Evolutionary conservation across 805 yeast genomes (phyloP).

Genomic region (Starmerella vitae): DNA sequence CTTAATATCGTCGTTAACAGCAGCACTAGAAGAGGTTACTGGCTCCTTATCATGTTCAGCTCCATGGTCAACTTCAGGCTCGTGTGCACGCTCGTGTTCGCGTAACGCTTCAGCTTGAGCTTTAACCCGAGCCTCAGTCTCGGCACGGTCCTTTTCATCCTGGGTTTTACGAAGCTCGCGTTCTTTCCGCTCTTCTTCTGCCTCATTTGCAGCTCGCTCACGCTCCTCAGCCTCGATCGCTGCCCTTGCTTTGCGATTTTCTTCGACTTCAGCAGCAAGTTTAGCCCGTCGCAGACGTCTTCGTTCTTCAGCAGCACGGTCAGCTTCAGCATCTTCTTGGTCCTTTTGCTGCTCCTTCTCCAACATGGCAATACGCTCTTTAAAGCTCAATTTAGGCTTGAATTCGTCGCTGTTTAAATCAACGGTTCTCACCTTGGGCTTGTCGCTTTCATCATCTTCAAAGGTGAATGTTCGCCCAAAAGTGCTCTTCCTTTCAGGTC

Average conservation of each 20-base stretch:
- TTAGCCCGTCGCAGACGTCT: conserved; percentile 32
- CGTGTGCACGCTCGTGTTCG: neutral
- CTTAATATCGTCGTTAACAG: neutral
- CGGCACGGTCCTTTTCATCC: conserved; percentile 5
- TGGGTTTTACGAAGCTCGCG: conserved; percentile 2
- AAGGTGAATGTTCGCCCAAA: conserved; percentile 11
- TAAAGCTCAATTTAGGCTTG: conserved; percentile 65
- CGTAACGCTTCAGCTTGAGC: conserved; percentile 6
- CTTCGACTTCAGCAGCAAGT: conserved; percentile 13
- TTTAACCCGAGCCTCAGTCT: neutral
- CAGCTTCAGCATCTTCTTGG: conserved; percentile 42
- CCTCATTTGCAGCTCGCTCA: conserved; percentile 6
- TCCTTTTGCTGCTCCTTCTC: conserved; percentile 70
- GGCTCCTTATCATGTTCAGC: neutral
- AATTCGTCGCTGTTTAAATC: conserved; percentile 26
- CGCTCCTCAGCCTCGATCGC: conserved; percentile 14
- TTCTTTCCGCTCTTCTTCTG: conserved; percentile 2
- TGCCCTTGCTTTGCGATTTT: conserved; percentile 10
- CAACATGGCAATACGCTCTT: conserved; percentile 72
- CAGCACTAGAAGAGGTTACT: neutral
- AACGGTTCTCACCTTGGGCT: conserved; percentile 27
- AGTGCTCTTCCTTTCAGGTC: conserved; percentile 11
- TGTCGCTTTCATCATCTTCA: conserved; percentile 7
- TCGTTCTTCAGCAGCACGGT: conserved; percentile 28
- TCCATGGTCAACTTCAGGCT: neutral